phyloP scores from a whole-genome alignment of 192 early-diverging fungal genomes.

The Podila epicladia region DNA sequence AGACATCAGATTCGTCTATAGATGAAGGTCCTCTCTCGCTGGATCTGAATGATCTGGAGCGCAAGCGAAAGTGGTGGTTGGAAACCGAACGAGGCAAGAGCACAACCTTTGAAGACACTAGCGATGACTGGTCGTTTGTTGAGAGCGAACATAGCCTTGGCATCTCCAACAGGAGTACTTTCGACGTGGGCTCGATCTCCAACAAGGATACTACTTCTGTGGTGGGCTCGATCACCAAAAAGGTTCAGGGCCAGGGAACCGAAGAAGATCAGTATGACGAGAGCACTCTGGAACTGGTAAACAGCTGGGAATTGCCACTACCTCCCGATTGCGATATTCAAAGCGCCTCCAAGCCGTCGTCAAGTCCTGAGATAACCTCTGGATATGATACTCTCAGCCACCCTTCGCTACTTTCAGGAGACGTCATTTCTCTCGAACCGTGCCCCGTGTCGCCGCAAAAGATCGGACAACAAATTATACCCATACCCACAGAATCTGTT shows the following conservation, averaged over 20 bases:
- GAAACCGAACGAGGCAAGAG: not conserved
- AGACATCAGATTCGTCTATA: conserved; percentile 6
- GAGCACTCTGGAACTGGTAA: conserved; percentile 10
- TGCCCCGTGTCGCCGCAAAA: not conserved
- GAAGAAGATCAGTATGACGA: not conserved
- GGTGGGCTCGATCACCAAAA: too few species aligned
- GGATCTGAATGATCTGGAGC: conserved; percentile 28
- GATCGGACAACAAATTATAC: not conserved
- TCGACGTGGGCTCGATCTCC: too few species aligned
- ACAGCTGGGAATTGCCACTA: not conserved
- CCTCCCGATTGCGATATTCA: not conserved
- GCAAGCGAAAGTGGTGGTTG: conserved; percentile 28
- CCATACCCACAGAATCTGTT: too few species aligned
- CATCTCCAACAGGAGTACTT: too few species aligned
- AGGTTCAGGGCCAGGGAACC: not conserved
- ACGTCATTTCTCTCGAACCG: not conserved
- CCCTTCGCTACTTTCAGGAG: not conserved
- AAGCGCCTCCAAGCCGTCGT: not conserved
- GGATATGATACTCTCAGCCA: not conserved
- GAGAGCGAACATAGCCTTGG: not conserved
- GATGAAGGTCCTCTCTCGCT: conserved; percentile 38
- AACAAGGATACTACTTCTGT: not conserved
- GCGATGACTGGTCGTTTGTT: not conserved
- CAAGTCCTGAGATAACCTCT: not conserved
- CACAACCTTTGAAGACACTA: conserved; percentile 5